Conservation (phyloP, 768 basidiomycete species). For the Neoboletus magnificus region DNA sequence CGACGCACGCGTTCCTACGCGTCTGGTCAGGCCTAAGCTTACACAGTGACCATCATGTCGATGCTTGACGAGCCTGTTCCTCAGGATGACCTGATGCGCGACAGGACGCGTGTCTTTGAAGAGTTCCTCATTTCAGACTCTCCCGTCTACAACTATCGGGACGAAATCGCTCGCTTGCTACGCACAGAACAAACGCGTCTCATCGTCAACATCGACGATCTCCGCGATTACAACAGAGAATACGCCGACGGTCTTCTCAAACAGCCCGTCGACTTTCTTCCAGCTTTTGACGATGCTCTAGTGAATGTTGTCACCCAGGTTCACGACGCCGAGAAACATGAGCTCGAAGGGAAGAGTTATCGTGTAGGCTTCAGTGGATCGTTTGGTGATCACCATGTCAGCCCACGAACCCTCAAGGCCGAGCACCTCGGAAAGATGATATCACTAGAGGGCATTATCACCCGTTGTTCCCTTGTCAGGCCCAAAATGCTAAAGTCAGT, state of each 20-base stretch:
- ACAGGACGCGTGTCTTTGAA: slow-evolving; percentile 75
- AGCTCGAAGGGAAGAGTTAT: slow-evolving; percentile 74
- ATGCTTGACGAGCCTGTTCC: slow-evolving; percentile 54
- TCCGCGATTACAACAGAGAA: slow-evolving; percentile 88
- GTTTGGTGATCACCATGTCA: slow-evolving; percentile 98
- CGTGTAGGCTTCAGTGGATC: slow-evolving; percentile 92
- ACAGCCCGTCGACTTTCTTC: slow-evolving; percentile 80
- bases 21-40: neutral
- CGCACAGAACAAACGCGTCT: slow-evolving; percentile 81
- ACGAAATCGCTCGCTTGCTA: slow-evolving; percentile 81
- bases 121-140: slow-evolving; percentile 76
- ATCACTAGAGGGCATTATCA: slow-evolving; percentile 96
- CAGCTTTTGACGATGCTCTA: slow-evolving; percentile 88
- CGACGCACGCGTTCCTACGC: slow-evolving; percentile 10
- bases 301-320: slow-evolving; percentile 66
- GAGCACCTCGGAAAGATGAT: slow-evolving; percentile 94
- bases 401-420: slow-evolving; percentile 86
- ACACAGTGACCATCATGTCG: slow-evolving; percentile 25
- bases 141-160: slow-evolving; percentile 73
- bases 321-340: slow-evolving; percentile 78
- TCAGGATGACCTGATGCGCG: slow-evolving; percentile 69
- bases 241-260: slow-evolving; percentile 86
- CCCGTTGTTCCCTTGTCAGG: slow-evolving; percentile 94
- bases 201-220: slow-evolving; percentile 92
- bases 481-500: slow-evolving; percentile 98